Evolutionary conservation across 495 filamentous ascomycete species (phyloP).

Genomic region (Durotheca rogersii): DNA sequence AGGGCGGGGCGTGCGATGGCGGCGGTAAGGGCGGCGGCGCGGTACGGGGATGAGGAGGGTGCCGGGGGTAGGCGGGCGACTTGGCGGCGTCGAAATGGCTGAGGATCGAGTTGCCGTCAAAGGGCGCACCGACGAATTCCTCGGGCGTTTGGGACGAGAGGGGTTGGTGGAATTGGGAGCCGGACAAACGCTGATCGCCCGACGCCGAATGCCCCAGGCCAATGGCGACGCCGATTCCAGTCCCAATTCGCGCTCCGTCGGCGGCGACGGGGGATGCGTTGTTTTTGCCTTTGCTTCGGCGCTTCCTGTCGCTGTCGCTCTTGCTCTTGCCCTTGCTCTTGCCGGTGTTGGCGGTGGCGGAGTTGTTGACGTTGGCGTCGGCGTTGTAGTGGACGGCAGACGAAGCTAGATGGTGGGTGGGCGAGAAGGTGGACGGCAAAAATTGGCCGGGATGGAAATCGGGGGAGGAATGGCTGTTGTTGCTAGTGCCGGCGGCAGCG

Average conservation of each 20-base stretch:
- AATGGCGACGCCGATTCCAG: constrained; percentile 20
- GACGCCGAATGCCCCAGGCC: constrained; percentile 46
- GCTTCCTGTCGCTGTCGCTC: not conserved
- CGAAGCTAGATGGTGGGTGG: constrained; percentile 45
- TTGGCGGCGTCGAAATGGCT: constrained; percentile 65
- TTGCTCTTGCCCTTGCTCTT: not conserved
- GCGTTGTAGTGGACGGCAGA: constrained; percentile 36
- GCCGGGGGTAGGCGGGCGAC: constrained; percentile 37
- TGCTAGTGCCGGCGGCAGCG: not conserved
- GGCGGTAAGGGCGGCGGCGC: constrained; percentile 39
- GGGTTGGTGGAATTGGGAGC: constrained; percentile 46
- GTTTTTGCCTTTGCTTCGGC: not conserved
- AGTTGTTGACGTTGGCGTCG: too few species aligned
- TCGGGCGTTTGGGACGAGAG: constrained; percentile 65
- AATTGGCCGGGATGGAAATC: constrained; percentile 39
- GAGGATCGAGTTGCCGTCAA: constrained; percentile 69
- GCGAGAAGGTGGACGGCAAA: constrained; percentile 41
- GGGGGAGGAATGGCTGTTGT: constrained; percentile 39
- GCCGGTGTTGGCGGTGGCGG: constrained; percentile 33
- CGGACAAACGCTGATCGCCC: constrained; percentile 29
- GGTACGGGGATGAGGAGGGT: constrained; percentile 46
- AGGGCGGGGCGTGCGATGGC: constrained; percentile 36
- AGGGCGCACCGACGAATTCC: constrained; percentile 69
- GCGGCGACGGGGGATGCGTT: constrained; percentile 19
- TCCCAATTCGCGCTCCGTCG: constrained; percentile 24